Evolutionary conservation across 495 filamentous ascomycete species (phyloP), one percentile per base, ranked within the genome.

Genomic region (Penicillium goetzii): DNA sequence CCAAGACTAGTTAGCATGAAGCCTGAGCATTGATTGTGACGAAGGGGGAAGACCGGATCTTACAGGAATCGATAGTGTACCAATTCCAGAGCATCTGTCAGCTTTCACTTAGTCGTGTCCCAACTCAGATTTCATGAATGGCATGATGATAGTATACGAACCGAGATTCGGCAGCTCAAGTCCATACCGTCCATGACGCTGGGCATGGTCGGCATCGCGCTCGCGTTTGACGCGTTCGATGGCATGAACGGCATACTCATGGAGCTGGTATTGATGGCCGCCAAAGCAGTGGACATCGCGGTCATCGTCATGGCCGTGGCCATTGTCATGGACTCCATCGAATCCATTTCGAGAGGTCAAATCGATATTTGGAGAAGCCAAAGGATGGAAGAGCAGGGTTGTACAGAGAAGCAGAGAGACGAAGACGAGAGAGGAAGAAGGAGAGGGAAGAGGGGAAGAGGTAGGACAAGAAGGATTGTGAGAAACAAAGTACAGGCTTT

Each of bases 51-150:
- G 17, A 19, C 28, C 40, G 19, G 12, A 26, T 17, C 74, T 9
- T 73, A 83, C 88, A 93, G 1, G 87, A 68, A 72, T 90, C 84
- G 36, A 91, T 75, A 0, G 86, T 89, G 62, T 88, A 76, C 89
- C 89, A 92, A 68, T 93, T 91, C 89, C 89, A 91, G 2, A 91
- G 74, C 89, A 92, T 93, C 86, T 86, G 32, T 11, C 6, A 51
- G 21, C 4, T n/a, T 41, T 8, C 23, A 5, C 40, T 69, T 56
- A 64, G 63, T 49, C 36, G 2, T 32, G 17, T 14, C 45, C 17
- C 5, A 25, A 25, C 1, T 25, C 7, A 43, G 21, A 14, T 23
- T 9, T 23, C 4, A 15, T 40, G 34, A 17, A 30, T 12, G 32
- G 12, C 25, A 14, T 15, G 33, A 43, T 56, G 10, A 28, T 15